Evolutionary conservation across 371 early-diverging fungal species (phyloP), one percentile per base, ranked within the genome.

Genomic region (Mucor lusitanicus): DNA sequence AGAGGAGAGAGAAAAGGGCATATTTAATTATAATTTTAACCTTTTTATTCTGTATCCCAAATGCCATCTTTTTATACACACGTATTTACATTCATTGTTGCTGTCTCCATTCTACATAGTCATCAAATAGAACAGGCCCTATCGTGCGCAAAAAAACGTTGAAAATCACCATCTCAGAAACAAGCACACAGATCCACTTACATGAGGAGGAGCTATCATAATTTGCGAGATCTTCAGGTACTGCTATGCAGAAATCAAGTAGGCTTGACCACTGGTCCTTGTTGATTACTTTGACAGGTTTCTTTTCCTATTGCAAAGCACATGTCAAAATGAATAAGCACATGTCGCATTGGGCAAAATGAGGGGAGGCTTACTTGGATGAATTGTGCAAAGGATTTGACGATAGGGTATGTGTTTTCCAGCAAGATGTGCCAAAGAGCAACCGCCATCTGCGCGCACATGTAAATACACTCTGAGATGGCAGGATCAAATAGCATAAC

Each of bases 61-160:
- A 50, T 50, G 25, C 50, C 50, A 50, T 63, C 19, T 5, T 44
- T 44, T 44, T n/a, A 7, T 19, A 30, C 30, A n/a, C 7, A 44
- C 17, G 44, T 44, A 64, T 64, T 64, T 64, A 64, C 64, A 64
- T 42, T 23, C 23, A 33, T 55, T 67, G 50, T 9, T 50, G 50
- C 21, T 50, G 39, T 67, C 46, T 72, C 81, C 81, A 81, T 60
- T 74, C 75, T 15, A 75, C 81, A 67, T 68, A 81, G 8, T 81
- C 79, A 55, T 81, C 81, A 40, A 81, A 76, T 11, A 81, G 64
- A 1, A 78, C 79, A 27, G 81, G 81, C 81, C 81, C 81, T 81
- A 53, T 61, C 9, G 30, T 25, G 6, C 4, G 33, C 33, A 25
- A 3, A 37, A 25, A 3, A 37, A 50, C 23, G 19, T 7, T 19